Evolutionary conservation across 345 rosid species (phyloP), one percentile per base, ranked within the genome.

Genomic region (Rhizophora apiculata): DNA sequence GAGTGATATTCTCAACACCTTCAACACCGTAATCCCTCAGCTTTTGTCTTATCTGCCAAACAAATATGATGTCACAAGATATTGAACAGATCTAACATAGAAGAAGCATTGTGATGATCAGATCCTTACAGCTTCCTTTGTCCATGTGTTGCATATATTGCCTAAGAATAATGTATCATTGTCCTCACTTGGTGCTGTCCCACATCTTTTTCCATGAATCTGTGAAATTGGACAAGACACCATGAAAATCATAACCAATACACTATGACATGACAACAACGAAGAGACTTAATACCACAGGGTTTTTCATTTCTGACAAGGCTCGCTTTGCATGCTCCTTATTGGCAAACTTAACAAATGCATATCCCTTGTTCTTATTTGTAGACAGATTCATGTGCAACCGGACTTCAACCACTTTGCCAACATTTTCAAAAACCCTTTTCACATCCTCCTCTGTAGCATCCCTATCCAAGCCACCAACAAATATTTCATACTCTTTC

Each of bases 71-170:
- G 63, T 70, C 51, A 64, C 64, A 57, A 62, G 69, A 68, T 64
- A 76, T 70, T 65, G 21, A 67, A 72, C 27, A 72, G 64, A 57
- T 58, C 57, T 24, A 51, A 34, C 58, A 36, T 16, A 39, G 16
- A 68, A 60, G 62, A 60, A 6, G 60, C 31, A 52, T 39, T 43
- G 65, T 15, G 73, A 56, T 37, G 49, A 32, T 57, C 37, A 72
- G 62, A 74, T 62, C 79, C 91, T 87, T 71, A 83, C 88, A 64
- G 89, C 88, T 78, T 85, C 89, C 67, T 83, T 87, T 24, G 91
- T 85, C 89, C 91, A 87, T 67, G 89, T 85, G 78, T 85, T 87
- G 80, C 87, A 83, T 72, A 87, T 80, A 79, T 87, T 87, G 22
- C 91, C 91, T 69, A 87, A 67, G 62, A 87, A 85, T 73, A 87